Conservation (phyloP, 2,329 filamentous ascomycete genomes). For the Cordyceps farinosa region DNA sequence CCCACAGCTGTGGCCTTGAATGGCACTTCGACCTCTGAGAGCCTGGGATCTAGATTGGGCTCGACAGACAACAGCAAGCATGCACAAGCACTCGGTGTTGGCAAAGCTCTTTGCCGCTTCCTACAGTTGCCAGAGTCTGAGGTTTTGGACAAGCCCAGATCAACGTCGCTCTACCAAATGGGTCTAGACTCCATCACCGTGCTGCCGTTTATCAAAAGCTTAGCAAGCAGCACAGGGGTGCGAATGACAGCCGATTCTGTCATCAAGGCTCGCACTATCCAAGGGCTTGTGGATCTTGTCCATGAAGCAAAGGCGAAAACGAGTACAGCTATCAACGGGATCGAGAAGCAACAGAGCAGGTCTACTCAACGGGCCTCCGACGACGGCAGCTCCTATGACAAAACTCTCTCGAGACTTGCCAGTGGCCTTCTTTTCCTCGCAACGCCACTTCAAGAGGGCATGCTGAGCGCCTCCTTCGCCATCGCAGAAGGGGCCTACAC, state of each 20-base stretch:
- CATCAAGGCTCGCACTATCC: constrained; percentile 23
- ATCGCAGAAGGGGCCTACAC: constrained; percentile 23
- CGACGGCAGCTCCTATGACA: constrained; percentile 12
- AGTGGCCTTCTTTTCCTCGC: constrained; percentile 24
- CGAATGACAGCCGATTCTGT: constrained; percentile 23
- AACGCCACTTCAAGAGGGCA: constrained; percentile 27
- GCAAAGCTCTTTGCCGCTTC: constrained; percentile 10
- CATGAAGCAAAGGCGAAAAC: constrained; percentile 4
- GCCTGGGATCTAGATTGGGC: too few species aligned
- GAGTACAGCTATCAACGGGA: too few species aligned
- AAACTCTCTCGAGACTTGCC: constrained; percentile 20
- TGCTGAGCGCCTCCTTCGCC: constrained; percentile 25
- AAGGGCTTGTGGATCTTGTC: constrained; percentile 22
- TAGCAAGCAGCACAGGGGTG: constrained; percentile 13
- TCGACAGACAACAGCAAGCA: too few species aligned
- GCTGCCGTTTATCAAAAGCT: constrained; percentile 22
- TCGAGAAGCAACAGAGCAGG: too few species aligned
- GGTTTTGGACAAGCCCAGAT: constrained; percentile 9
- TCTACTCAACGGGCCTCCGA: too few species aligned
- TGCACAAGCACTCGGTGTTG: too few species aligned
- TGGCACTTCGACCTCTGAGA: too few species aligned
- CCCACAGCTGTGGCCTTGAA: too few species aligned
- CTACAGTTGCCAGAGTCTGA: constrained; percentile 17
- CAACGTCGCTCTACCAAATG: constrained; percentile 22
- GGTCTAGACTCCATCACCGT: constrained; percentile 25